phyloP scores from a whole-genome alignment of 2,329 filamentous ascomycete genomes.

The Sclerotiophoma versabilis region DNA sequence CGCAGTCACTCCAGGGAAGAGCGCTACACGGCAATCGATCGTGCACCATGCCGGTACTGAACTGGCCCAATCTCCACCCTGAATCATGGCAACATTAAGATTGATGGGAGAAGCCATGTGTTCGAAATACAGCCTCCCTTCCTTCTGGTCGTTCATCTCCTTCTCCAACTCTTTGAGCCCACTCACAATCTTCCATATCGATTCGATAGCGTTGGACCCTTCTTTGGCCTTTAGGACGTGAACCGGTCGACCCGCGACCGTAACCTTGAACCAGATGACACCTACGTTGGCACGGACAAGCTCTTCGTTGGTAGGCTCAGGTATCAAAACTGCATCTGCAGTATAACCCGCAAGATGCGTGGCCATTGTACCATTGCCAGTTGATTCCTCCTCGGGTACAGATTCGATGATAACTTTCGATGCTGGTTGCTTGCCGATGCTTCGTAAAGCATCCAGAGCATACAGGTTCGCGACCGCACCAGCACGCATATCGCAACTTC shows the following conservation, averaged over 20 bases:
- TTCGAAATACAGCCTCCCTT: slow-evolving; percentile 24
- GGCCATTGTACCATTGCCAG: slow-evolving; percentile 29
- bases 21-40: slow-evolving; percentile 31
- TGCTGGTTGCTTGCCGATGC: slow-evolving; percentile 28
- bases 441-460: slow-evolving; percentile 27
- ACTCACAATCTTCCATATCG: slow-evolving; percentile 23
- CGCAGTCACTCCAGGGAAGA: slow-evolving; percentile 27
- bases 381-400: slow-evolving; percentile 30
- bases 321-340: slow-evolving; percentile 27
- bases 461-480: slow-evolving; percentile 27
- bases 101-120: slow-evolving; percentile 24
- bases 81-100: slow-evolving; percentile 30
- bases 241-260: slow-evolving; percentile 26
- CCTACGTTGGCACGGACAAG: slow-evolving; percentile 31
- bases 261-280: slow-evolving; percentile 32
- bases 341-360: slow-evolving; percentile 28
- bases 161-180: slow-evolving; percentile 26
- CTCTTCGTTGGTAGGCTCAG: slow-evolving; percentile 28
- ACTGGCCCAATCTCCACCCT: slow-evolving; percentile 32
- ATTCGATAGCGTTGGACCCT: slow-evolving; percentile 28
- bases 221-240: slow-evolving; percentile 27
- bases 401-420: slow-evolving; percentile 29
- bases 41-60: slow-evolving; percentile 31
- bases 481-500: slow-evolving; percentile 28
- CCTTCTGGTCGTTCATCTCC: slow-evolving; percentile 26